Percentiles rank a stretch among this genome's conserved stretches.
Conservation (phyloP, 2,329 filamentous ascomycete genomes). For the Pseudogymnoascus sp. region DNA sequence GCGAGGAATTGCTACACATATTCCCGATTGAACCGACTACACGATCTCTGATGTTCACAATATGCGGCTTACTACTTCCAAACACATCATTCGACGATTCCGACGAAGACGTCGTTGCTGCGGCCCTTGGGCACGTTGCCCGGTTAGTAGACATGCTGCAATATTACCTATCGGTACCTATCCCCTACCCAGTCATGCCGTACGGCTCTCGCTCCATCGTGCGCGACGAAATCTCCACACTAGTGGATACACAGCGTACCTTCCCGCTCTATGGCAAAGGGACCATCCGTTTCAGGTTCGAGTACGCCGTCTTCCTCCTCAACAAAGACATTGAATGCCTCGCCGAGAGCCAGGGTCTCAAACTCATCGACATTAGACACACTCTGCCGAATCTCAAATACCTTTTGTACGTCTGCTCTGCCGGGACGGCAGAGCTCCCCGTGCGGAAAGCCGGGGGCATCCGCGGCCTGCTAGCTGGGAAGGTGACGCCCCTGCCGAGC, state of each 20-base stretch:
- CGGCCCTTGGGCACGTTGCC: constrained; percentile 72
- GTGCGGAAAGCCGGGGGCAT: constrained; percentile 55
- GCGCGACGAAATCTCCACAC: constrained; percentile 62
- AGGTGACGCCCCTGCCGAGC: constrained; percentile 17
- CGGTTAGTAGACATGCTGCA: constrained; percentile 69
- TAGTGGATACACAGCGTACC: constrained; percentile 43
- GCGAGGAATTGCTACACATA: constrained; percentile 69
- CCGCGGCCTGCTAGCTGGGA: constrained; percentile 46
- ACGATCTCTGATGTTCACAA: constrained; percentile 69
- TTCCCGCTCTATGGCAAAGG: constrained; percentile 76
- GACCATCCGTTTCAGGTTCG: constrained; percentile 78
- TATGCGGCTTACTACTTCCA: constrained; percentile 68
- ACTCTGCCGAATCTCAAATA: constrained; percentile 93
- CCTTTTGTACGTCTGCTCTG: constrained; percentile 79
- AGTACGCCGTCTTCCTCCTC: constrained; percentile 92
- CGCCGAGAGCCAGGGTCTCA: constrained; percentile 58
- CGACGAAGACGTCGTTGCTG: constrained; percentile 65
- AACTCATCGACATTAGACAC: constrained; percentile 82
- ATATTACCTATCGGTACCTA: constrained; percentile 67
- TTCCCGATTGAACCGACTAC: constrained; percentile 68
- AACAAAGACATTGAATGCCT: constrained; percentile 85
- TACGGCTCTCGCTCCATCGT: constrained; percentile 69
- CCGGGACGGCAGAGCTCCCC: constrained; percentile 58
- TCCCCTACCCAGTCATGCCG: constrained; percentile 72
- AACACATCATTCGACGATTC: constrained; percentile 69